Evolutionary conservation across 768 basidiomycete species (phyloP).

Genomic region (Glaciozyma antarctica): DNA sequence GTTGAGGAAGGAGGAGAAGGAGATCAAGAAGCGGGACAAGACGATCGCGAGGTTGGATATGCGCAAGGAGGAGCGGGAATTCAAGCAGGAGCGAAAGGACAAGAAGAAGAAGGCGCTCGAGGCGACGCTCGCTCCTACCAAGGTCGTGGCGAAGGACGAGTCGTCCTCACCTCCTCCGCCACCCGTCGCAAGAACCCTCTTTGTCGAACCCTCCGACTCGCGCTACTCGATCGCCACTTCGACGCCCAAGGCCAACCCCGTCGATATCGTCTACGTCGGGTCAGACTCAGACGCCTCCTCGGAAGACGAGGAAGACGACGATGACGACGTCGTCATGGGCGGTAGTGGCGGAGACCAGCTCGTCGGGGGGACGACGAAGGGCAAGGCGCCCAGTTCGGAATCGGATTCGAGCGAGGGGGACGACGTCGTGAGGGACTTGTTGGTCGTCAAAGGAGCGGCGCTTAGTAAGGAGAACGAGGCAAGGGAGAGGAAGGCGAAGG

Average conservation of each 20-base stretch:
- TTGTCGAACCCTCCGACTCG: constrained; percentile 18
- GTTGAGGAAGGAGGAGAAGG: constrained; percentile 9
- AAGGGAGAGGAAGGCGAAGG: constrained; percentile 6
- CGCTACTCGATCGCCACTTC: constrained; percentile 23
- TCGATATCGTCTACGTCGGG: constrained; percentile 1
- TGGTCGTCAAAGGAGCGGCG: neutral
- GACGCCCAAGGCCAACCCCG: neutral
- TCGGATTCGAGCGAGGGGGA: neutral
- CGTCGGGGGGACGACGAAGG: neutral
- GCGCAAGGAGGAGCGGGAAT: constrained; percentile 13
- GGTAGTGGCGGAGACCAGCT: constrained; percentile 18
- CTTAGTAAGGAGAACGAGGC: neutral
- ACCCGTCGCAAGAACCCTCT: neutral
- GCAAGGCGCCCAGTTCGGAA: neutral
- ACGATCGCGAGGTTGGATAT: constrained; percentile 26
- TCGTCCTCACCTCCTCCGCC: neutral
- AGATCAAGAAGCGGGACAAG: constrained; percentile 11
- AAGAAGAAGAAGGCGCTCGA: constrained; percentile 11
- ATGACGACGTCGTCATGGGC: constrained; percentile 20
- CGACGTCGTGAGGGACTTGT: neutral
- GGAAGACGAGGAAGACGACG: neutral
- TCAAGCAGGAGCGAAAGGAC: constrained; percentile 1
- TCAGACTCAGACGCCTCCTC: neutral
- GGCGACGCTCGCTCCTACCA: neutral
- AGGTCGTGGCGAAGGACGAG: neutral